Percentiles rank a stretch among this genome's conserved stretches.
Evolutionary conservation across 345 rosid genomes (phyloP).

Genomic region (Arabis hirsuta): DNA sequence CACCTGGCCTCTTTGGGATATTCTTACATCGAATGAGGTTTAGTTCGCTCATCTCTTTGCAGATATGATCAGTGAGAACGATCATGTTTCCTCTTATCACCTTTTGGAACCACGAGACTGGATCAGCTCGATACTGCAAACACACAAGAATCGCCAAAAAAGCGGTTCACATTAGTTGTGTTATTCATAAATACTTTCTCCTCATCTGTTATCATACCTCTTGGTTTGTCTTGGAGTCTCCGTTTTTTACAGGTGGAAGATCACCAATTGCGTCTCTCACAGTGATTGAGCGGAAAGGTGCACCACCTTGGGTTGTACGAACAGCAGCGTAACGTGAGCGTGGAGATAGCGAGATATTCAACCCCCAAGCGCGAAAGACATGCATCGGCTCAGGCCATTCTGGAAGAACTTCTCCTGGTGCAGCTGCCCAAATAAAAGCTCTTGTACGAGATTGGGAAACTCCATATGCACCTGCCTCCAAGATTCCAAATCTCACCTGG

Average conservation of each 20-base stretch:
- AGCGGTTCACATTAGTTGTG: neutral
- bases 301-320: conserved; percentile 73
- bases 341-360: conserved; percentile 59
- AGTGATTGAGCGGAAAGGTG: conserved; percentile 90
- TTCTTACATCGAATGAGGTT: conserved; percentile 70
- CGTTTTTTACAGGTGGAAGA: conserved; percentile 74
- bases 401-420: conserved; percentile 82
- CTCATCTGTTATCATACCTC: conserved; percentile 49
- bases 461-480: conserved; percentile 95
- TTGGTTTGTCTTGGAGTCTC: conserved; percentile 55
- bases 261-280: conserved; percentile 93
- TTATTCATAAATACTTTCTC: conserved; percentile 16
- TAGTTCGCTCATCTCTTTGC: conserved; percentile 81
- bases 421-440: conserved; percentile 93
- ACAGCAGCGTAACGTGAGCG: conserved; percentile 70
- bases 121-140: conserved; percentile 60
- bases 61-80: conserved; percentile 72
- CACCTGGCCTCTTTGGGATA: conserved; percentile 85
- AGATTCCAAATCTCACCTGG: conserved; percentile 89
- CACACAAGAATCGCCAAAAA: conserved; percentile 1
- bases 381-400: conserved; percentile 99
- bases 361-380: conserved; percentile 68
- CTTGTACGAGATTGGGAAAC: conserved; percentile 89
- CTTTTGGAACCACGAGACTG: conserved; percentile 88
- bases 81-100: conserved; percentile 58